Evolutionary conservation across 179 eudicot genomes (phyloP), one percentile per base, ranked within the genome.

Genomic region (Carnegiea gigantea): DNA sequence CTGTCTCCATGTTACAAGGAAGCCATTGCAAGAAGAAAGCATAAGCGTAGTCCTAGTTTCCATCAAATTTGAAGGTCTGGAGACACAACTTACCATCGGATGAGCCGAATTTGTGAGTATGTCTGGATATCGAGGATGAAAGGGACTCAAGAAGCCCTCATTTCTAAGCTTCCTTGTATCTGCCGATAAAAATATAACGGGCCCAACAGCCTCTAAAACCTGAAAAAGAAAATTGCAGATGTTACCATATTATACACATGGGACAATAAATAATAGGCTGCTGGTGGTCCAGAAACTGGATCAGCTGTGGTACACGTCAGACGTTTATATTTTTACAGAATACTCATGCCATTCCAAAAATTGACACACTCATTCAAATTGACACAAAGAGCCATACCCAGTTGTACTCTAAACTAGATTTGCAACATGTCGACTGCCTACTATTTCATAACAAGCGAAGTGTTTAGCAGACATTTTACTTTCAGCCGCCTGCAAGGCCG

Each of bases 161-260:
- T 97, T 97, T 87, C 99, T 90, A 72, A 97, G 95, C 92, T 97
- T 97, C 87, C 97, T 86, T 43, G 98, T 93, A 89, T 97, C 99
- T 73, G 99, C 90, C 62, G 98, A 97, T 60, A 97, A 85, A 83
- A 97, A 95, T 75, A 97, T 92, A 77, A 91, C 90, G 62, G 99
- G 99, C 53, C 99, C 98, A 81, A 97, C 97, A 77, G 98, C 99
- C 86, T 97, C 99, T 74, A 97, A 87, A 83, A 96, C 98, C 99
- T 95, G 92, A 68, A 85, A 70, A 48, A 48, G 18, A 54, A 53
- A 33, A 44, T 9, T 62, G 23, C 9, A 73, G 28, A 65, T 65
- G 1, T 65, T 65, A 65, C 28, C 30, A 23, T 62, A 23, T 23
- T 15, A 2, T 62, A 62, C 13, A 9, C 68, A 62, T 62, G 57